These are phyloP conservation scores for Colletotrichum brevisporum DNA, from an alignment of 2,329 filamentous ascomycete genomes.

Conservation along the genomic window DNA sequence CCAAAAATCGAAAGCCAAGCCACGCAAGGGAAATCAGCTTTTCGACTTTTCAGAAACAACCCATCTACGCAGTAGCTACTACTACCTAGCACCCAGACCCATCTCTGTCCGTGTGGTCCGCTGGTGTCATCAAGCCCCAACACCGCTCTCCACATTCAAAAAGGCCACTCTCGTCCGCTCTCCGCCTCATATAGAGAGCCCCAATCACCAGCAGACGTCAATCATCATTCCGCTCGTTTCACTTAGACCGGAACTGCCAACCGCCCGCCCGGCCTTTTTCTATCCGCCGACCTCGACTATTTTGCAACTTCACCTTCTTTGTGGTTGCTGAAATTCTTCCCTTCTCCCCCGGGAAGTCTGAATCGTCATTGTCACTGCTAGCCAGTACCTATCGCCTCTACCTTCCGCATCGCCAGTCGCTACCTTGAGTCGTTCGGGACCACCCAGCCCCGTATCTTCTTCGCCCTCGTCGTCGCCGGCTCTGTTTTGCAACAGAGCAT, in stretches of 20 bases:
- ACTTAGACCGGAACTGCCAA: constrained; percentile 1
- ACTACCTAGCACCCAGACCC: neutral
- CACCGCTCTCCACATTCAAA: constrained; percentile 29
- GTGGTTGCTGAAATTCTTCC: neutral
- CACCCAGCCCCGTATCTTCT: neutral
- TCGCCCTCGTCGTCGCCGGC: neutral
- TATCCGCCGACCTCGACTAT: neutral
- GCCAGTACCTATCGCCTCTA: no score
- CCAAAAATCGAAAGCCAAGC: constrained; percentile 32
- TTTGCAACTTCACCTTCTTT: neutral
- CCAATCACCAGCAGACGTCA: constrained; percentile 4
- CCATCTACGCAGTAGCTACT: neutral
- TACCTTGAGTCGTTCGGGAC: constrained; percentile 15
- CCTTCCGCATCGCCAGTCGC: constrained; percentile 1
- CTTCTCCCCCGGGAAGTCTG: neutral
- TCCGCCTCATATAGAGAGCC: constrained; percentile 8
- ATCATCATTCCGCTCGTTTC: constrained; percentile 32
- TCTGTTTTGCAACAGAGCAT: constrained; percentile 26
- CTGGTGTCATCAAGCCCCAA: constrained; percentile 12
- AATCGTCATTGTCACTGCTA: neutral
- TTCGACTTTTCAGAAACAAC: constrained; percentile 25
- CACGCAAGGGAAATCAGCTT: constrained; percentile 40
- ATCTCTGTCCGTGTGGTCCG: neutral
- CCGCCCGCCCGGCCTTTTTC: neutral
- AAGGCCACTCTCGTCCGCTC: constrained; percentile 22